A percentile compares a stretch with the other conserved stretches of the same genome.
Conservation (phyloP, 2,329 filamentous ascomycete genomes). For the Canariomyces notabilis region DNA sequence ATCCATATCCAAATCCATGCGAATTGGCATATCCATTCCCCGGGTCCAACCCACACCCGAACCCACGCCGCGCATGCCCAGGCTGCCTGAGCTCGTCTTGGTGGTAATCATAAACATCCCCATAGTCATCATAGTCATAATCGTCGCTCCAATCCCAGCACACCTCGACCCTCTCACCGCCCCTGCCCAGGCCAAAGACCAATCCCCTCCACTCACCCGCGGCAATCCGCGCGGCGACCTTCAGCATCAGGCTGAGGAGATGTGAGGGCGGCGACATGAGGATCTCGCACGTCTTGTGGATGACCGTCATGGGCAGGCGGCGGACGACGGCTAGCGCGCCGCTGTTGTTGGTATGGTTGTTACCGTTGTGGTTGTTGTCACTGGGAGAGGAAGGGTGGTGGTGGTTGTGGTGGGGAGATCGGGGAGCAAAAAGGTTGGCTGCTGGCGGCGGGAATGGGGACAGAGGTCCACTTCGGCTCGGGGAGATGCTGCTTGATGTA, state of each 20-base stretch:
- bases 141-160: slow-evolving; percentile 49
- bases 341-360: slow-evolving; percentile 26
- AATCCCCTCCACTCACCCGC: slow-evolving; percentile 58
- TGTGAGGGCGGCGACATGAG: slow-evolving; percentile 76
- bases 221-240: slow-evolving; percentile 72
- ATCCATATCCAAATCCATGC: too few species aligned
- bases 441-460: slow-evolving; percentile 65
- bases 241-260: slow-evolving; percentile 72
- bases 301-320: slow-evolving; percentile 57
- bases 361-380: slow-evolving; percentile 1
- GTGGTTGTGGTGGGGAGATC: slow-evolving; percentile 15
- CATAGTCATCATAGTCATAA: neutral
- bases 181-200: slow-evolving; percentile 49
- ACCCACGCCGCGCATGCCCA: too few species aligned
- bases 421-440: slow-evolving; percentile 58
- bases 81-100: neutral
- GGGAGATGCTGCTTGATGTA: slow-evolving; percentile 42
- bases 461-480: slow-evolving; percentile 47
- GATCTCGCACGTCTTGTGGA: slow-evolving; percentile 72
- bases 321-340: slow-evolving; percentile 42
- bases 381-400: slow-evolving; percentile 3
- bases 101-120: neutral
- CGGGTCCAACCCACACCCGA: too few species aligned
- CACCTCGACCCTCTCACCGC: slow-evolving; percentile 50
- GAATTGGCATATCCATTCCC: too few species aligned